Base-by-base conservation (phyloP, 768 basidiomycete species). In the Trametes villosa region DNA sequence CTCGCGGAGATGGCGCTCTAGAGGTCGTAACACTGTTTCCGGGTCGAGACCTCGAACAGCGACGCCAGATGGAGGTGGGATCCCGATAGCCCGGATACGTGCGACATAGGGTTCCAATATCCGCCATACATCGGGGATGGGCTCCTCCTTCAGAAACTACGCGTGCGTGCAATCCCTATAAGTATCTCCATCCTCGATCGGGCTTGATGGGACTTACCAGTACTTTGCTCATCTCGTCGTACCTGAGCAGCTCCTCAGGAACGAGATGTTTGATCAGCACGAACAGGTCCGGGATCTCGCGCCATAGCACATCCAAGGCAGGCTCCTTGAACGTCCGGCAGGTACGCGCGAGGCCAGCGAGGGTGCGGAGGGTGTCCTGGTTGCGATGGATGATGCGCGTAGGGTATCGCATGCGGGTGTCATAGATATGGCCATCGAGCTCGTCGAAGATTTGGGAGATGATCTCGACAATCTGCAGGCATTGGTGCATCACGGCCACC, bases 271-370 rank as follows among this genome's bases (percentile, higher is more conserved):
- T 48, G 46, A 53, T 20, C 17, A 53, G 40, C 20, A 42, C 24
- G 18, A 9, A 30, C 11, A 53, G 24, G 24, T 53, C 52, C 3
- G 36, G 38, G 2, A 53, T 38, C 27, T 92, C 90, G 70, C 80
- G 83, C 90, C 90, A 92, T 27, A 92, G 77, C 50, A 86, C 75
- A 68, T 86, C 77, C 64, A 91, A 70, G 18, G 86, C 83, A 11
- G 88, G 87, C 62, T 87, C 88, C 64, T 79, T 83, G 69, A 91
- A 76, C n/a, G 85, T 82, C 60, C 80, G 83, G 73, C 89, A 91
- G 44, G 90, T 91, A 52, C 89, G 80, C 45, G 89, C 83, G 64
- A 92, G 76, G 67, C 89, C 79, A 49, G 88, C 86, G 58, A 91
- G 73, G 47, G 83, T 78, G 44, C 87, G 85, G 63, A 48, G 46